phyloP scores from a whole-genome alignment of 257 asterid species.

The Solanum bulbocastanum region DNA sequence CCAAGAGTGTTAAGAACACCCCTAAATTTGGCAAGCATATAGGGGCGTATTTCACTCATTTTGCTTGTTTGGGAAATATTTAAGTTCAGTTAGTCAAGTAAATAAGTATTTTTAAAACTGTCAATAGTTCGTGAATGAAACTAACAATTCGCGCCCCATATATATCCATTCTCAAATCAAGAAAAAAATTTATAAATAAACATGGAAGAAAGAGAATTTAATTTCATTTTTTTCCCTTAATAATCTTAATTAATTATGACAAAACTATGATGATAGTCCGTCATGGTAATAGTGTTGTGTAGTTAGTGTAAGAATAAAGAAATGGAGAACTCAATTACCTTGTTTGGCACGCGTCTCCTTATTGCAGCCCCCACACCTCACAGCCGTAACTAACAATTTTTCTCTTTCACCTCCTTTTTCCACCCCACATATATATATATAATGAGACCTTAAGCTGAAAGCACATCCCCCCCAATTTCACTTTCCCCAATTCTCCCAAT shows the following conservation, averaged over 20 bases:
- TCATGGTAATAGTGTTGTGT: not conserved
- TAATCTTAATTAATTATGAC: not conserved
- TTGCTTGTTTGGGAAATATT: too few species aligned
- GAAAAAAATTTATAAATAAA: not conserved
- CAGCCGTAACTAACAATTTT: not conserved
- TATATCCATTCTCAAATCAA: not conserved
- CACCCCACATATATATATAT: not conserved
- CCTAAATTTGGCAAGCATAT: too few species aligned
- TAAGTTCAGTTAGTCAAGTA: not conserved
- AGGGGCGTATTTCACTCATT: not conserved
- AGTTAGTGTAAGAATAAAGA: not conserved
- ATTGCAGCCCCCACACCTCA: slow-evolving; percentile 5
- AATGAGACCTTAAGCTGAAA: not conserved
- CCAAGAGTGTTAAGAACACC: not conserved
- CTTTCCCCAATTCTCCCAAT: not conserved
- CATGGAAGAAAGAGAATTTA: not conserved
- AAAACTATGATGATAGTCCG: not conserved
- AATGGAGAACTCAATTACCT: slow-evolving; percentile 26
- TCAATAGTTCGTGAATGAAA: too few species aligned
- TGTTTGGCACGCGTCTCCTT: slow-evolving; percentile 26
- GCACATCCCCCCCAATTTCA: not conserved
- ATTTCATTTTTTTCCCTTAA: not conserved
- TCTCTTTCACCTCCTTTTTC: not conserved
- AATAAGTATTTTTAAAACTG: too few species aligned
- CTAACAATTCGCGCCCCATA: too few species aligned